phyloP scores from a whole-genome alignment of 306 rosid species.

The Prunus mira region DNA sequence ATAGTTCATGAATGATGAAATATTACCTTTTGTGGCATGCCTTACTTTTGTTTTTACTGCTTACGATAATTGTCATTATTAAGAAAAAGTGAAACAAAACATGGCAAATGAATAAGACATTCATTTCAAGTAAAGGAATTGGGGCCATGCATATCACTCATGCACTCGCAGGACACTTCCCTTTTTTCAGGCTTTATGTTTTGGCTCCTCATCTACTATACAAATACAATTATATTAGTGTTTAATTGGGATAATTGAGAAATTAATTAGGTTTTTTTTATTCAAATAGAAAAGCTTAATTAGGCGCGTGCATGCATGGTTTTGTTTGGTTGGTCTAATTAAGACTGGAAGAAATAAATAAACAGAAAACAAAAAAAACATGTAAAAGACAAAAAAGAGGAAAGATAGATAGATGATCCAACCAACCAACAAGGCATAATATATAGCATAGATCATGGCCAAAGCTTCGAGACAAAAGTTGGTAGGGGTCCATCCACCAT shows the following conservation, averaged over 20 bases:
- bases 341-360: background rate
- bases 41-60: background rate
- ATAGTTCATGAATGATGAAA: no score
- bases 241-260: no score
- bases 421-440: conserved; percentile 1
- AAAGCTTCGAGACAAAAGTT: conserved; percentile 20
- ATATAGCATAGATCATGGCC: background rate
- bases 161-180: conserved; percentile 6
- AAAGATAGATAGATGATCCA: conserved; percentile 11
- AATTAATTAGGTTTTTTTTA: no score
- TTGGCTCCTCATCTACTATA: no score
- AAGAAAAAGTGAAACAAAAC: background rate
- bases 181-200: no score
- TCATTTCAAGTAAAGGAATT: no score
- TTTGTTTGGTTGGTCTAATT: no score
- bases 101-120: background rate
- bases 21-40: background rate
- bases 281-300: no score
- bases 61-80: background rate
- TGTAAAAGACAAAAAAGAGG: background rate
- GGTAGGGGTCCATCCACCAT: conserved; percentile 38
- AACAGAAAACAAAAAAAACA: background rate
- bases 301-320: no score
- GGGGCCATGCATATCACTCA: background rate
- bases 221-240: no score